Conservation (phyloP, 148 eudicot species). For the Pharnaceum exiguum region DNA sequence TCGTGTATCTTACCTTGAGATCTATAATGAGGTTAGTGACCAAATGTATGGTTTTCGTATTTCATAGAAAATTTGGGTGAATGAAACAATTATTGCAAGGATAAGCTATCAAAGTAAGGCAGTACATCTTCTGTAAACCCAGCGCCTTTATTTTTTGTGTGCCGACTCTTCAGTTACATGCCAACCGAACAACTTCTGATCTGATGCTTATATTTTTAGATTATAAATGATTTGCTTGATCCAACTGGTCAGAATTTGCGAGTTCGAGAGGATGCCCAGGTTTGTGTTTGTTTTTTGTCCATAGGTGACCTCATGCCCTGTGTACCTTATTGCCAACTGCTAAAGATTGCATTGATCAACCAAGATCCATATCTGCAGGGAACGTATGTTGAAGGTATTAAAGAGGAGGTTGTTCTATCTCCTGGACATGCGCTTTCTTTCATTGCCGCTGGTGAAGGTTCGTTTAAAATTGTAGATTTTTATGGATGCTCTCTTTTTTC, state of each 20-base stretch:
- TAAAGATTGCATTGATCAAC: neutral
- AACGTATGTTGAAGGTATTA: constrained; percentile 96
- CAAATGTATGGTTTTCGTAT: neutral
- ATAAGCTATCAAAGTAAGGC: too few species aligned
- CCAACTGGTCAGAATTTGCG: constrained; percentile 99
- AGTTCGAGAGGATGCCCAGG: constrained; percentile 98
- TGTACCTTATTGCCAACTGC: neutral
- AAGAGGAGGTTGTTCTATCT: constrained; percentile 98
- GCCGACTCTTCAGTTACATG: neutral
- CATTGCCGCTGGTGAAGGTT: constrained; percentile 99
- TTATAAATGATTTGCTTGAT: constrained; percentile 96
- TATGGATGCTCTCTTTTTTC: neutral
- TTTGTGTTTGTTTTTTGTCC: constrained; percentile 16
- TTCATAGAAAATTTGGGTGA: neutral
- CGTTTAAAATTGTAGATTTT: constrained; percentile 4
- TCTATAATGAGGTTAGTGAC: constrained; percentile 83
- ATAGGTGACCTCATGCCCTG: neutral
- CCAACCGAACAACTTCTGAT: neutral
- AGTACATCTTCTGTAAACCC: too few species aligned
- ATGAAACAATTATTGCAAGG: neutral
- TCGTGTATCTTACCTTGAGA: constrained; percentile 95
- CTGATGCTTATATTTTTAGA: constrained; percentile 34
- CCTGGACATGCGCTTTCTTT: constrained; percentile 98
- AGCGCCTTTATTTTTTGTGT: too few species aligned
- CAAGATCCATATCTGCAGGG: constrained; percentile 47